These are phyloP conservation scores for Pythium brassicae DNA, from an alignment of 352 stramenopile genomes.

Conservation along the genomic window DNA sequence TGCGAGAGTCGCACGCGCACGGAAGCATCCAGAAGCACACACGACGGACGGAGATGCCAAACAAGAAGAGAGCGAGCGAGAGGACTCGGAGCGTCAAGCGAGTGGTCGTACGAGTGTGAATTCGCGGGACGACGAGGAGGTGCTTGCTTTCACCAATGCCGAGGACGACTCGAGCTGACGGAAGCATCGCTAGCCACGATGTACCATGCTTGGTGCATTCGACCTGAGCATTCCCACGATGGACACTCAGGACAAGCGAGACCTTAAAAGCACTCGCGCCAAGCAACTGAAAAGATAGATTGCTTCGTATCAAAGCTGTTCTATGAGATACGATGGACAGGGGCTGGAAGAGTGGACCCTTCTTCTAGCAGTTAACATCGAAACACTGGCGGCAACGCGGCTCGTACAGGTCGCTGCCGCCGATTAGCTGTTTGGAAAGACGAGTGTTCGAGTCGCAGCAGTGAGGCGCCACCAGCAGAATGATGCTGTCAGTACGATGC, in stretches of 20 bases:
- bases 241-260: background rate
- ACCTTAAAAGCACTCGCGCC: too few relatives aligned
- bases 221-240: background rate
- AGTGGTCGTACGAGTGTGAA: background rate
- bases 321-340: slow-evolving; percentile 3
- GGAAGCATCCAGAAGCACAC: background rate
- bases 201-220: background rate
- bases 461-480: background rate
- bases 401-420: slow-evolving; percentile 73
- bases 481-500: background rate
- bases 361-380: slow-evolving; percentile 18
- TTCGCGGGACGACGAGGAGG: background rate
- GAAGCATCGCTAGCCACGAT: background rate
- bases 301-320: background rate
- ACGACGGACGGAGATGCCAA: background rate
- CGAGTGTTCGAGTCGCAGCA: background rate
- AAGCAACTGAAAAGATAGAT: too few relatives aligned
- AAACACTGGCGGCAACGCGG: slow-evolving; percentile 79
- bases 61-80: background rate
- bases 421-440: slow-evolving; percentile 46
- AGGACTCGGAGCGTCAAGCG: background rate
- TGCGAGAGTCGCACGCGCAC: background rate
- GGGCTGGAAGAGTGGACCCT: background rate
- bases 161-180: slow-evolving; percentile 5
- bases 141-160: slow-evolving; percentile 7